phyloP scores from a whole-genome alignment of 208 protist species.

The Angomonas ambiguus region DNA sequence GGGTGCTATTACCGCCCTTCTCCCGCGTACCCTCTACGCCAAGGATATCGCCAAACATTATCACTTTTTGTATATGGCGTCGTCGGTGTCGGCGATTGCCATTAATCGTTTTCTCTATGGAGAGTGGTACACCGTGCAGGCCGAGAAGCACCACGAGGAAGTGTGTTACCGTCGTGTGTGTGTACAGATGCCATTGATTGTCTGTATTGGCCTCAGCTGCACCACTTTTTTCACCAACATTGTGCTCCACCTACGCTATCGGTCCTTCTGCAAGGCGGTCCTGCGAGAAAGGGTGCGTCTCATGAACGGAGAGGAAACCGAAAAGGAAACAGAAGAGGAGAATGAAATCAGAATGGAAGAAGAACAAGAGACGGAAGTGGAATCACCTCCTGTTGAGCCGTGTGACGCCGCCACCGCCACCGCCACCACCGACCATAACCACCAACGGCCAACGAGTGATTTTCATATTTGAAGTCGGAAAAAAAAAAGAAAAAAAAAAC shows the following conservation, averaged over 20 bases:
- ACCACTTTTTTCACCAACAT: conserved; percentile 30
- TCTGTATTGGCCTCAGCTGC: conserved; percentile 1
- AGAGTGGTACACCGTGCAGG: conserved; percentile 39
- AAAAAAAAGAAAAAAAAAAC: too few relatives aligned
- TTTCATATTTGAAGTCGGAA: too few relatives aligned
- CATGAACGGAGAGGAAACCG: too few relatives aligned
- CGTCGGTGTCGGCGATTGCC: conserved; percentile 28
- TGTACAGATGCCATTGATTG: conserved; percentile 1
- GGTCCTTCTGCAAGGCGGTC: conserved; percentile 26
- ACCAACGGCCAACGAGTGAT: too few relatives aligned
- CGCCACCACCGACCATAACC: too few relatives aligned
- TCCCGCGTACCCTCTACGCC: conserved; percentile 58
- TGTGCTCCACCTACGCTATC: conserved; percentile 33
- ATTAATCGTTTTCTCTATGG: conserved; percentile 67
- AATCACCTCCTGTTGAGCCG: too few relatives aligned
- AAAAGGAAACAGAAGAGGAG: too few relatives aligned
- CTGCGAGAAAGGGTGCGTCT: conserved; percentile 25
- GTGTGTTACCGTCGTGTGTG: not conserved
- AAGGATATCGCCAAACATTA: conserved; percentile 72
- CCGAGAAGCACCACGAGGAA: too few relatives aligned
- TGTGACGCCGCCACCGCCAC: too few relatives aligned
- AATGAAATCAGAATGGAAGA: too few relatives aligned
- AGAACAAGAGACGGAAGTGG: too few relatives aligned
- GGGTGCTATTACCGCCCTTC: conserved; percentile 25
- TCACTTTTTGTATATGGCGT: conserved; percentile 46